Percentiles rank a stretch among this genome's conserved stretches.
phyloP scores from a whole-genome alignment of 2,329 filamentous ascomycete genomes.

The Drechslera avenae region DNA sequence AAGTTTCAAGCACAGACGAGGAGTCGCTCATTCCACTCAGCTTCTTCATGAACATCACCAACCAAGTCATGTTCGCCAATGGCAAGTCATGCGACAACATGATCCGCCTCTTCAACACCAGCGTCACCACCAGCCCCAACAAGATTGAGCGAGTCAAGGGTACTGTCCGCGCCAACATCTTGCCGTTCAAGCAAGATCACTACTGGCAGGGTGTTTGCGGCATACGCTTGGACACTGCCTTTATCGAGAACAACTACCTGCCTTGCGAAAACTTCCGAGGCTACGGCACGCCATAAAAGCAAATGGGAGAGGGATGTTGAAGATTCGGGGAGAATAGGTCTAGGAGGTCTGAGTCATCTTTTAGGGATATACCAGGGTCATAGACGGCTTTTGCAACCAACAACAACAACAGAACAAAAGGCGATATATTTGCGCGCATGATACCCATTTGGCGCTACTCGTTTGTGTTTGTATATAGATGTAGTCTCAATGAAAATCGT shows the following conservation, averaged over 20 bases:
- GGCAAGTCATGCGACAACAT: conserved; percentile 53
- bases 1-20: conserved; percentile 16
- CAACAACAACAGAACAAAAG: no score
- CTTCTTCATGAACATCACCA: conserved; percentile 59
- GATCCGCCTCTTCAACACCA: conserved; percentile 54
- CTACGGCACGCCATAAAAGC: conserved; percentile 17
- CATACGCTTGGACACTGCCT: conserved; percentile 46
- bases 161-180: conserved; percentile 34
- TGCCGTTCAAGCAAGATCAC: conserved; percentile 37
- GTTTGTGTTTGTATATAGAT: no score
- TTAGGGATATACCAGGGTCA: no score
- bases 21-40: conserved; percentile 46
- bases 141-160: conserved; percentile 44
- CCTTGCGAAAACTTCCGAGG: conserved; percentile 40
- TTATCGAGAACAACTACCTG: conserved; percentile 50
- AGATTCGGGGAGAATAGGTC: no score
- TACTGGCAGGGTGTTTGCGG: conserved; percentile 42
- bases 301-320: no score
- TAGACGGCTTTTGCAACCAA: no score
- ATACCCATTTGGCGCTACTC: no score
- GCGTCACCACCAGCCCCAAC: conserved; percentile 44
- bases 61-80: conserved; percentile 58
- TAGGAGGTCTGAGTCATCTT: no score
- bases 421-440: neutral
- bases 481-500: no score